These are phyloP conservation scores for Fagopyrum tataricum DNA, from an alignment of 148 eudicot genomes.

Conservation along the genomic window DNA sequence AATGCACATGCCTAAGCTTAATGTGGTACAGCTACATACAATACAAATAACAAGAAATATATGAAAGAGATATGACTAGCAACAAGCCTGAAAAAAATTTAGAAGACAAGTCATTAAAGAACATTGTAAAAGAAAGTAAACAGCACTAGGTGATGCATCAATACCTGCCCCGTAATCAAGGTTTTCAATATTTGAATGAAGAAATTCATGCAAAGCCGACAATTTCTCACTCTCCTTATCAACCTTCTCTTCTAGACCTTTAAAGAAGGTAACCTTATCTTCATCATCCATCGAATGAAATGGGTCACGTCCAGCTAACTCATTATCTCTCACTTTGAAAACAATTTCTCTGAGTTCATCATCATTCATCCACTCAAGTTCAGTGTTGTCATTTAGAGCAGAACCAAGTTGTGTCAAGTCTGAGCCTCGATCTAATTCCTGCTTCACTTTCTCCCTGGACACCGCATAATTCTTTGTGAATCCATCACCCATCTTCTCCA, in stretches of 20 bases:
- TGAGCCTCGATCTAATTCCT: conserved; percentile 19
- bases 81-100: not conserved
- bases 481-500: conserved; percentile 61
- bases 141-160: not conserved
- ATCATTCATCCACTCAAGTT: conserved; percentile 93
- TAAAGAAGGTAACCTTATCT: conserved; percentile 58
- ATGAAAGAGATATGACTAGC: not conserved
- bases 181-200: conserved; percentile 89
- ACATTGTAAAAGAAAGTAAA: not conserved
- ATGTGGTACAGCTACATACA: not conserved
- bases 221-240: conserved; percentile 59
- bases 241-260: conserved; percentile 77
- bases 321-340: conserved; percentile 84
- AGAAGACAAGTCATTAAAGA: not conserved
- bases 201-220: conserved; percentile 55
- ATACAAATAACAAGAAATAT: not conserved
- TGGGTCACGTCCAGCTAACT: conserved; percentile 76
- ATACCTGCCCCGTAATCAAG: conserved; percentile 97
- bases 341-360: conserved; percentile 80
- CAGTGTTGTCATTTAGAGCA: conserved; percentile 30
- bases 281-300: conserved; percentile 71
- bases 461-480: conserved; percentile 53
- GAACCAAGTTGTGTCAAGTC: conserved; percentile 30
- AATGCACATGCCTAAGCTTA: not conserved
- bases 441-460: conserved; percentile 61